phyloP scores from a whole-genome alignment of 2,329 filamentous ascomycete genomes.

The Blastomyces gilchristii region DNA sequence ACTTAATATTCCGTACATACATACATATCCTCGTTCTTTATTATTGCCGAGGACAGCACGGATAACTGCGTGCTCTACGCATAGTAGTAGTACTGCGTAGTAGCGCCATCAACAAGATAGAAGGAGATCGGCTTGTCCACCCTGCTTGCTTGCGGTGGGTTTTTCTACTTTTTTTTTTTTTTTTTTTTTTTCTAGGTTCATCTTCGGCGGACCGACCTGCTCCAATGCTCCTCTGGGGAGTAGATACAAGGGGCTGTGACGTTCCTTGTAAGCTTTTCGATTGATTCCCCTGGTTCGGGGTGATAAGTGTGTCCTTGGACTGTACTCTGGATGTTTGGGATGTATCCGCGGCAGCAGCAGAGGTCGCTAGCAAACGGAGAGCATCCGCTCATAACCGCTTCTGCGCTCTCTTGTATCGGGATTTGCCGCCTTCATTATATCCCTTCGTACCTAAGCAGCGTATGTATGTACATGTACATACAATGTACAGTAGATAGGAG shows the following conservation, averaged over 20 bases:
- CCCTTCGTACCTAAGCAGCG: no score
- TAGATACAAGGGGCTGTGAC: neutral
- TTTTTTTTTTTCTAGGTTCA: no score
- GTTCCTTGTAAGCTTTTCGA: neutral
- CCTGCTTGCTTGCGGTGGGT: neutral
- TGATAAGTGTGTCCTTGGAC: neutral
- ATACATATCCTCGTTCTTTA: neutral
- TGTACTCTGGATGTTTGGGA: neutral
- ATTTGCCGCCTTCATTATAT: neutral
- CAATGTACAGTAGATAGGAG: no score
- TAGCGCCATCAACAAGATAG: no score
- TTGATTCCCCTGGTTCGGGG: neutral
- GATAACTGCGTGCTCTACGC: neutral
- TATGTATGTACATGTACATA: no score
- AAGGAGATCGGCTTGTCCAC: neutral
- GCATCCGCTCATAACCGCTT: neutral
- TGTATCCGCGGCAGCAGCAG: neutral
- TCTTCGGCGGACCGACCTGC: neutral
- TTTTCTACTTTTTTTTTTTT: neutral
- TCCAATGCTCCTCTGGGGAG: neutral
- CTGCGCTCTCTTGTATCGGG: neutral
- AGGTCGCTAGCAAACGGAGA: neutral
- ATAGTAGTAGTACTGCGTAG: no score
- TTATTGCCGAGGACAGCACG: slow-evolving; percentile 4
- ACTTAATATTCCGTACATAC: no score